Evolutionary conservation across 108 stramenopile genomes (phyloP).

Genomic region (Conticribra guillardii): DNA sequence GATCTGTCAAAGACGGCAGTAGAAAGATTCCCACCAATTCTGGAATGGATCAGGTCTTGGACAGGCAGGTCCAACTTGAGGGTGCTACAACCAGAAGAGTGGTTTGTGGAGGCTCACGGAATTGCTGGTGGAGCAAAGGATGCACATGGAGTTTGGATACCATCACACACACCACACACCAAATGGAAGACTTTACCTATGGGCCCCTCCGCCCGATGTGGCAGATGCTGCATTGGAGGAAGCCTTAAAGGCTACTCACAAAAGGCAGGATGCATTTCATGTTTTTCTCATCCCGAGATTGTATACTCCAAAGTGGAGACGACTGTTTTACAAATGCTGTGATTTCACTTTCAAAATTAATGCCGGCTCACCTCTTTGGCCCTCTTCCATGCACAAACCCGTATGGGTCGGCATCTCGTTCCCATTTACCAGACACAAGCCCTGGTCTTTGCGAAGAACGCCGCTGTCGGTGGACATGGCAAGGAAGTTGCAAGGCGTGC

Average conservation of each 20-base stretch:
- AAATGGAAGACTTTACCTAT: slow-evolving; percentile 4
- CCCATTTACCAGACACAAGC: slow-evolving; percentile 34
- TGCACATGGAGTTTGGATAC: slow-evolving; percentile 30
- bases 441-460: slow-evolving; percentile 26
- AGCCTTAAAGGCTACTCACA: slow-evolving; percentile 32
- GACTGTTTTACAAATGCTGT: slow-evolving; percentile 24
- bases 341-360: slow-evolving; percentile 30
- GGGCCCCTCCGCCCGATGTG: slow-evolving; percentile 34
- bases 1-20: slow-evolving; percentile 17
- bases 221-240: slow-evolving; percentile 43
- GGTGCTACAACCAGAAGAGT: slow-evolving; percentile 5
- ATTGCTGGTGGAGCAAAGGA: slow-evolving; percentile 23
- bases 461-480: slow-evolving; percentile 36
- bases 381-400: slow-evolving; percentile 38
- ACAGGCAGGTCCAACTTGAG: neutral
- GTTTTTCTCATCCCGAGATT: slow-evolving; percentile 23
- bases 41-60: slow-evolving; percentile 18
- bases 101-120: slow-evolving; percentile 23
- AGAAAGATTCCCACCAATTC: slow-evolving; percentile 25
- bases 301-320: slow-evolving; percentile 21
- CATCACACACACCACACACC: slow-evolving; percentile 5
- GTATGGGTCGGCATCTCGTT: slow-evolving; percentile 30
- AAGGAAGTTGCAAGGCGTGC: slow-evolving; percentile 23
- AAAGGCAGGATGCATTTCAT: slow-evolving; percentile 33
- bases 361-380: slow-evolving; percentile 28